Evolutionary conservation across 2,329 filamentous ascomycete genomes (phyloP).

Genomic region (Periconia digitata): DNA sequence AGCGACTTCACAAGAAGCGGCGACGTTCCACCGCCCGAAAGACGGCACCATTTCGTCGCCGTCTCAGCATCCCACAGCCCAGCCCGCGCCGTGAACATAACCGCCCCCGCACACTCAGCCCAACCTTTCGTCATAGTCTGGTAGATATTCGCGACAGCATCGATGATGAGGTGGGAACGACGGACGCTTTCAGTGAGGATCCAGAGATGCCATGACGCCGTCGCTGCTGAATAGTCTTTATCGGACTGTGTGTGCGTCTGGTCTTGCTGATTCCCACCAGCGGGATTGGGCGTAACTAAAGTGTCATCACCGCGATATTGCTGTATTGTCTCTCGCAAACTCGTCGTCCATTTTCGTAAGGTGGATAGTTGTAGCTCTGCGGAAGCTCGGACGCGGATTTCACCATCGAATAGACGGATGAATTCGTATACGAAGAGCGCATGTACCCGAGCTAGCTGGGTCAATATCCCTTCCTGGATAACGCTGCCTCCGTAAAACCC

Average conservation of each 20-base stretch:
- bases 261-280: neutral
- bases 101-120: slow-evolving; percentile 1
- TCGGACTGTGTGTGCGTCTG: neutral
- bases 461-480: neutral
- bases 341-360: neutral
- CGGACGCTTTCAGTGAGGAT: slow-evolving; percentile 3
- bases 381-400: neutral
- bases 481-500: neutral
- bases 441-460: slow-evolving; percentile 1
- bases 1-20: neutral
- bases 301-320: neutral
- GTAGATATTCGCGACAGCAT: neutral
- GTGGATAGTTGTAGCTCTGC: neutral
- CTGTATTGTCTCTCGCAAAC: neutral
- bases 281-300: too few relatives aligned
- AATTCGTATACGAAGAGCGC: slow-evolving; percentile 2
- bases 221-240: neutral
- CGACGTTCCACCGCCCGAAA: neutral
- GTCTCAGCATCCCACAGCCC: slow-evolving; percentile 2
- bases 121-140: neutral
- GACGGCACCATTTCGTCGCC: neutral
- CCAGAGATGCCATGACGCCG: neutral
- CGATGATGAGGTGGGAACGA: slow-evolving; percentile 1
- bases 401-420: slow-evolving; percentile 4
- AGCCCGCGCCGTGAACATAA: neutral